Evolutionary conservation across 495 filamentous ascomycete species (phyloP).

Genomic region (Aspergillus sparsus): DNA sequence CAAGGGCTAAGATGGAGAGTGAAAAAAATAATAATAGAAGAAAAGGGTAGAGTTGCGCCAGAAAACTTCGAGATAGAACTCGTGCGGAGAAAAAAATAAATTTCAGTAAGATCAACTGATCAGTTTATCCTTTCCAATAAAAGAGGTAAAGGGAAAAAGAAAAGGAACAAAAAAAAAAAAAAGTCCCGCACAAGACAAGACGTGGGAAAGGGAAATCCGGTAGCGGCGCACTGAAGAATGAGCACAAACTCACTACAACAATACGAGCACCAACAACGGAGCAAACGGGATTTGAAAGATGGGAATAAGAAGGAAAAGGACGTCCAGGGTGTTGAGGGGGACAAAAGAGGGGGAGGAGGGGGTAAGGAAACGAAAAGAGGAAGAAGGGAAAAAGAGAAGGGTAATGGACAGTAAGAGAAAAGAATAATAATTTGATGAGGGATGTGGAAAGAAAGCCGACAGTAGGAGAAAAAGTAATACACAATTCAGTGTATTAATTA

Average conservation of each 20-base stretch:
- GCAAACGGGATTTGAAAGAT: conserved; percentile 12
- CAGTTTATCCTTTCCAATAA: conserved; percentile 25
- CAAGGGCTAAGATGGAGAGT: conserved; percentile 6
- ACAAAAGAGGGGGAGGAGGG: conserved; percentile 27
- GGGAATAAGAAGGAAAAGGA: conserved; percentile 24
- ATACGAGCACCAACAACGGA: conserved; percentile 21
- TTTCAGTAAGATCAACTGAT: conserved; percentile 23
- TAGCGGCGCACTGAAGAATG: conserved; percentile 29
- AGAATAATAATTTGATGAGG: conserved; percentile 24
- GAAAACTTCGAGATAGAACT: conserved; percentile 24
- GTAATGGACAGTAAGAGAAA: conserved; percentile 26
- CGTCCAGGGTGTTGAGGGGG: conserved; percentile 26
- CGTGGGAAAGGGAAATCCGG: conserved; percentile 23
- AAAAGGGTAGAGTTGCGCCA: conserved; percentile 18
- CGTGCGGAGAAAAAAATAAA: conserved; percentile 26
- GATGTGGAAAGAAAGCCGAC: conserved; percentile 22
- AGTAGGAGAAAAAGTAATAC: conserved; percentile 20
- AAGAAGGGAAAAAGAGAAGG: conserved; percentile 26
- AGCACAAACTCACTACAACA: conserved; percentile 27
- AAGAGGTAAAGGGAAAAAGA: conserved; percentile 14
- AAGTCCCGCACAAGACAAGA: conserved; percentile 26
- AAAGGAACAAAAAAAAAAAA: conserved; percentile 19
- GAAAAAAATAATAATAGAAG: not conserved
- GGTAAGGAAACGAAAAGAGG: conserved; percentile 27
- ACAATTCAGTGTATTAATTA: conserved; percentile 6